Percentiles rank a stretch among this genome's conserved stretches.
Evolutionary conservation across 208 protist species (phyloP).

Genomic region (Balamuthia mandrillaris): DNA sequence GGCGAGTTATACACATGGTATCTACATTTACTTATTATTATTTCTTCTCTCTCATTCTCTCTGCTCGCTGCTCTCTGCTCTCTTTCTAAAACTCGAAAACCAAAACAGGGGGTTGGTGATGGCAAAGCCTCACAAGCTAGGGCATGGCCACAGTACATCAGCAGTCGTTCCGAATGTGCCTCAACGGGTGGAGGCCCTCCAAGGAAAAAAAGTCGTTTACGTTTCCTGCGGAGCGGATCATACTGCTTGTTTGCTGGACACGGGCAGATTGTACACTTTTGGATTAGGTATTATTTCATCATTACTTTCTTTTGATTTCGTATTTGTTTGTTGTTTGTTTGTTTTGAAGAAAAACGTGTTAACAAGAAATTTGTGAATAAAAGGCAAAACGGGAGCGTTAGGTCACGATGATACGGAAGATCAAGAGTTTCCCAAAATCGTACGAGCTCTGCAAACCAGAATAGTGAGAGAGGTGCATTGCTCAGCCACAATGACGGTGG

Average conservation of each 20-base stretch:
- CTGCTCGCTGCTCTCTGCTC: background rate
- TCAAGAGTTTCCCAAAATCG: background rate
- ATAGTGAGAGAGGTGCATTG: background rate
- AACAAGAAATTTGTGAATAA: background rate
- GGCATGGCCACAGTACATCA: background rate
- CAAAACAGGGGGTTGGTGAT: background rate
- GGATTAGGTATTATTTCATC: background rate
- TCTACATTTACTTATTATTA: background rate
- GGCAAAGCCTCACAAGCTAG: background rate
- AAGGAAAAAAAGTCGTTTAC: slow-evolving; percentile 10
- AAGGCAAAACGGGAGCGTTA: background rate
- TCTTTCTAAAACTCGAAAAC: background rate
- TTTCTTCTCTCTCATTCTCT: background rate
- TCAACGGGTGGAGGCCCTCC: background rate
- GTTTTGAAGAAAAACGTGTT: background rate
- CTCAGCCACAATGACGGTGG: background rate
- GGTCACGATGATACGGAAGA: background rate
- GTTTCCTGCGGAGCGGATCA: background rate
- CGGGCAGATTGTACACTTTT: slow-evolving; percentile 3
- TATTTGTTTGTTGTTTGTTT: background rate
- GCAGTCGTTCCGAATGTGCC: no score
- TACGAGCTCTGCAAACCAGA: background rate
- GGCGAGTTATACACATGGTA: slow-evolving; percentile 30
- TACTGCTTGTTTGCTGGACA: background rate
- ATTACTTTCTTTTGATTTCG: background rate